These are phyloP conservation scores for Cordyceps farinosa DNA, from an alignment of 2,329 filamentous ascomycete genomes.

Conservation along the genomic window DNA sequence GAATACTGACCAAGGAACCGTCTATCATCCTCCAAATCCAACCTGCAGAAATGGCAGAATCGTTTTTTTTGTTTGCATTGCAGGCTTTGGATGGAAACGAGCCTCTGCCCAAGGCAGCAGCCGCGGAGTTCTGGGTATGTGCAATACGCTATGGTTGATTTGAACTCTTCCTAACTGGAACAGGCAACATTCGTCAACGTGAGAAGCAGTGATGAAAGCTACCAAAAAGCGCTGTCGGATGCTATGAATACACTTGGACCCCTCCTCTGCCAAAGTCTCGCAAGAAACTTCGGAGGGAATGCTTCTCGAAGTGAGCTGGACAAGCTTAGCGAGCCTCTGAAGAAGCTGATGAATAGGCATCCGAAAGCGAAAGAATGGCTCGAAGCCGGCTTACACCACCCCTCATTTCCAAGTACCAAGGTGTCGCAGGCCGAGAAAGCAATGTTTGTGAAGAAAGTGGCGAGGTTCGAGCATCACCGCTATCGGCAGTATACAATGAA, in stretches of 20 bases:
- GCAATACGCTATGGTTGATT: neutral
- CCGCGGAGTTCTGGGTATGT: conserved; percentile 72
- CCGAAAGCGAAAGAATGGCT: conserved; percentile 59
- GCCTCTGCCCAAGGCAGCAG: conserved; percentile 69
- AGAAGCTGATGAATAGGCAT: conserved; percentile 60
- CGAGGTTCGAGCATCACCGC: conserved; percentile 44
- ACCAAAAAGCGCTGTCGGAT: conserved; percentile 36
- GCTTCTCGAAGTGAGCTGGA: conserved; percentile 70
- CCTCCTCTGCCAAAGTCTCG: conserved; percentile 54
- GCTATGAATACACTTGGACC: conserved; percentile 60
- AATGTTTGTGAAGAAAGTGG: conserved; percentile 62
- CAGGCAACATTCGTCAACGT: conserved; percentile 19
- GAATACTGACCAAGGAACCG: conserved; percentile 58
- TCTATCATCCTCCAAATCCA: conserved; percentile 58
- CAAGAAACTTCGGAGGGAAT: conserved; percentile 64
- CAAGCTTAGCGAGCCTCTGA: conserved; percentile 65
- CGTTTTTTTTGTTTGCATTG: conserved; percentile 68
- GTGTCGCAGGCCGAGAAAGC: conserved; percentile 57
- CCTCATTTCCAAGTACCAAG: conserved; percentile 56
- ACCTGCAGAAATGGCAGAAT: conserved; percentile 55
- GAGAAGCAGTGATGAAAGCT: neutral
- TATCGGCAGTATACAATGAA: neutral
- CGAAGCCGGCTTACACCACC: conserved; percentile 53
- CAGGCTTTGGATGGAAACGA: conserved; percentile 68
- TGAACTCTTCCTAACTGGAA: neutral